These are phyloP conservation scores for Colletotrichum tofieldiae DNA, from an alignment of 2,329 filamentous ascomycete genomes.

Conservation along the genomic window DNA sequence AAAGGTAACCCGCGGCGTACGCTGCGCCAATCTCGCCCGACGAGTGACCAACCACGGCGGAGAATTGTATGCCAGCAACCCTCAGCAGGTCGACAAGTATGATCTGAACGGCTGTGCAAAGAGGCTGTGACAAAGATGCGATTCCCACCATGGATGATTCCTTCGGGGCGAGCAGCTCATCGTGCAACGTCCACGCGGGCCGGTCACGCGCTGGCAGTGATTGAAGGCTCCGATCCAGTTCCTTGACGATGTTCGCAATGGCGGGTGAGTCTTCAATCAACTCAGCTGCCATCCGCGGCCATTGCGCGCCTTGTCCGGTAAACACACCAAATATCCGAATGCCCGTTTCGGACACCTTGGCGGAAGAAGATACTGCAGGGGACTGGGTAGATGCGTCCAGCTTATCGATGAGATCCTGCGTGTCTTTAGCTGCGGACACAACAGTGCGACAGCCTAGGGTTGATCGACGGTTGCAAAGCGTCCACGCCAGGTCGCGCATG, in stretches of 20 bases:
- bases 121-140: conserved; percentile 36
- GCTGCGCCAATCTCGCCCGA: conserved; percentile 66
- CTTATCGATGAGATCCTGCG: too few relatives aligned
- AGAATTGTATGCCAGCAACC: conserved; percentile 52
- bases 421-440: too few relatives aligned
- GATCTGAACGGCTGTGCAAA: conserved; percentile 44
- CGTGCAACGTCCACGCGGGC: conserved; percentile 48
- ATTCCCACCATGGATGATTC: conserved; percentile 46
- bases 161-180: conserved; percentile 44
- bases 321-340: conserved; percentile 47
- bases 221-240: too few relatives aligned
- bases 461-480: too few relatives aligned
- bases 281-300: conserved; percentile 45
- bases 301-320: conserved; percentile 54
- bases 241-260: too few relatives aligned
- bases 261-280: too few relatives aligned
- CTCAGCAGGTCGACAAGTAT: conserved; percentile 49
- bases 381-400: too few relatives aligned
- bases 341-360: too few relatives aligned
- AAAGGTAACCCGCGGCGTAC: conserved; percentile 63
- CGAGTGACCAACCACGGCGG: conserved; percentile 62
- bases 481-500: too few relatives aligned
- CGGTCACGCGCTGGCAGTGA: conserved; percentile 33
- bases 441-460: too few relatives aligned
- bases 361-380: too few relatives aligned